Conservation (phyloP, 768 basidiomycete genomes). For the Lactarius hengduanensis region DNA sequence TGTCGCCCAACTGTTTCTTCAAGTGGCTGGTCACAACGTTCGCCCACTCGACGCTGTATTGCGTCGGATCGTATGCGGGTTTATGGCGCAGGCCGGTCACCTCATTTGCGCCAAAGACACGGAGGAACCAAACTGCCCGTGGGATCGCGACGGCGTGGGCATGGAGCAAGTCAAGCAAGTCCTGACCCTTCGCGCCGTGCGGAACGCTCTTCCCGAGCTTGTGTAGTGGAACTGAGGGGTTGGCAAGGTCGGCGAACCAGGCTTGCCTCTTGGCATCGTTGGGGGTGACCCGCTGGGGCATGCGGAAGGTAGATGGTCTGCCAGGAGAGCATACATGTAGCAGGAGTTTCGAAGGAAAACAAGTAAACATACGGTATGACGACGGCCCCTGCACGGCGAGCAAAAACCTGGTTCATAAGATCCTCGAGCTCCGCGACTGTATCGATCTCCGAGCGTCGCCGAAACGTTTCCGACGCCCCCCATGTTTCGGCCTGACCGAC, state of each 20-base stretch:
- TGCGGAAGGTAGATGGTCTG: constrained; percentile 68
- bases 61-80: constrained; percentile 75
- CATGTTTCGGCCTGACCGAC: constrained; percentile 57
- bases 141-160: constrained; percentile 73
- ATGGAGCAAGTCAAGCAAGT: constrained; percentile 77
- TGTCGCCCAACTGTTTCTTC: constrained; percentile 79
- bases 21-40: constrained; percentile 76
- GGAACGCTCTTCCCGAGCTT: constrained; percentile 85
- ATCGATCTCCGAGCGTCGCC: constrained; percentile 49
- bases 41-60: constrained; percentile 85
- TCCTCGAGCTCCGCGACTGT: constrained; percentile 63
- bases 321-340: not conserved
- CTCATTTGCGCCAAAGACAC: constrained; percentile 86
- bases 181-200: constrained; percentile 82
- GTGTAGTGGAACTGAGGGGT: constrained; percentile 74
- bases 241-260: constrained; percentile 83
- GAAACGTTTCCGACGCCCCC: constrained; percentile 54
- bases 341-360: not conserved
- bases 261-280: constrained; percentile 76
- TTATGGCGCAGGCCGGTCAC: constrained; percentile 76
- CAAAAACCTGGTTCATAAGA: constrained; percentile 74
- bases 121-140: constrained; percentile 84
- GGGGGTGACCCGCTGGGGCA: constrained; percentile 79
- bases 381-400: constrained; percentile 54
- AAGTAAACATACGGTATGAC: constrained; percentile 57